Conservation (phyloP, 2,329 filamentous ascomycete species). For the Claviceps fusiformis region DNA sequence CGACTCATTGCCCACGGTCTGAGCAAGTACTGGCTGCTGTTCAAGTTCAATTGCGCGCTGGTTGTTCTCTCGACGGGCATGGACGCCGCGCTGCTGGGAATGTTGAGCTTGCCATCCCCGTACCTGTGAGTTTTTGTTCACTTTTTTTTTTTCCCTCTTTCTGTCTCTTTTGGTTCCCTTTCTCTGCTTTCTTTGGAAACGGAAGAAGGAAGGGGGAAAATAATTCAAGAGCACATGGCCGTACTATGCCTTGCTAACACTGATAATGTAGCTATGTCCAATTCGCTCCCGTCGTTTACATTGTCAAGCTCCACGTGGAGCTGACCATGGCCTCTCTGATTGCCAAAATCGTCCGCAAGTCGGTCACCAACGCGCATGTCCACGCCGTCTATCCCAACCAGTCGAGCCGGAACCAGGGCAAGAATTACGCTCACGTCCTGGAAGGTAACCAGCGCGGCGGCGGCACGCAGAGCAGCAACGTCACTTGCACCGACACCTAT, state of each 20-base stretch:
- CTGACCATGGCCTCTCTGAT: constrained; percentile 39
- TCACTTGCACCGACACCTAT: not conserved
- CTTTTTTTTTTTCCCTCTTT: not conserved
- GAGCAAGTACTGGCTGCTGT: constrained; percentile 34
- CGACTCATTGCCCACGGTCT: constrained; percentile 33
- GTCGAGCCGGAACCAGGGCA: not conserved
- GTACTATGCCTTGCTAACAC: not conserved
- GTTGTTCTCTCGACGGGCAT: constrained; percentile 33
- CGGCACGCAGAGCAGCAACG: not conserved
- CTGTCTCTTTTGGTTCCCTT: no score
- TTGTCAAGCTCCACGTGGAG: constrained; percentile 40
- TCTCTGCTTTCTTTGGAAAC: no score
- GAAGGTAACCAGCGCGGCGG: not conserved
- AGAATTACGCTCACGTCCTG: not conserved
- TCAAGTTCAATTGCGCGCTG: constrained; percentile 34
- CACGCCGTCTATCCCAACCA: not conserved
- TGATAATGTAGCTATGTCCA: constrained; percentile 22
- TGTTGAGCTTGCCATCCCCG: constrained; percentile 10
- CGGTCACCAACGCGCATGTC: not conserved
- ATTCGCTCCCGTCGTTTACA: constrained; percentile 37
- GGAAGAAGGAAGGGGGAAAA: no score
- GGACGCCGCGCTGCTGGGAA: constrained; percentile 22
- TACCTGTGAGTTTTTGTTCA: not conserved
- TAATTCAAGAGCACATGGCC: no score
- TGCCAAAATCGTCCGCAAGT: constrained; percentile 19